Conservation (phyloP, 225 moss, liverwort and hornwort species). For the Marchantia paleacea region DNA sequence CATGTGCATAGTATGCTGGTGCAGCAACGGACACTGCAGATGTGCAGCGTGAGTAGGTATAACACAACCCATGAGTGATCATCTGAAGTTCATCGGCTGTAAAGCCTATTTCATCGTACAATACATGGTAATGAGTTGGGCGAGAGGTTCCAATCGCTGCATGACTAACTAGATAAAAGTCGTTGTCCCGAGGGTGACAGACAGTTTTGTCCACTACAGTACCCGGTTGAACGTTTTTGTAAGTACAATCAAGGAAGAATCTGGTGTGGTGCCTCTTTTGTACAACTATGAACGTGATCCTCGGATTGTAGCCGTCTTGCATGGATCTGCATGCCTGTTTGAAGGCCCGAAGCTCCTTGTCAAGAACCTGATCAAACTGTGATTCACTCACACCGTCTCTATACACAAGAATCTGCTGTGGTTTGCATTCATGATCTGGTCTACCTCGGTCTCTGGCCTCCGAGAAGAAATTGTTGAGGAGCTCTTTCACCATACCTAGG, state of each 20-base stretch:
- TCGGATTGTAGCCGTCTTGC: slow-evolving; percentile 59
- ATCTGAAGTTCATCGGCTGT: slow-evolving; percentile 69
- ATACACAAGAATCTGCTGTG: slow-evolving; percentile 73
- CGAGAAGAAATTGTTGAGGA: slow-evolving; percentile 55
- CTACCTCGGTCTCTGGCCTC: neutral
- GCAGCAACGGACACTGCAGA: slow-evolving; percentile 80
- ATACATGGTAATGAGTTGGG: slow-evolving; percentile 85
- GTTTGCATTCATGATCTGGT: slow-evolving; percentile 29
- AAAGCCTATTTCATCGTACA: slow-evolving; percentile 72
- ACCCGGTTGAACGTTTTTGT: slow-evolving; percentile 67
- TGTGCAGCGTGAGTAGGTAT: slow-evolving; percentile 84
- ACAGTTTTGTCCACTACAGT: slow-evolving; percentile 77
- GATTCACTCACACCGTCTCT: slow-evolving; percentile 77
- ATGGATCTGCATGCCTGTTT: slow-evolving; percentile 58
- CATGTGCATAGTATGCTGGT: slow-evolving; percentile 85
- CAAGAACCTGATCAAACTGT: slow-evolving; percentile 81
- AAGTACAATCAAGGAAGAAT: slow-evolving; percentile 51
- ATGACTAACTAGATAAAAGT: slow-evolving; percentile 81
- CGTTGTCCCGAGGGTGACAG: slow-evolving; percentile 71
- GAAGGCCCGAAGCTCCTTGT: slow-evolving; percentile 64
- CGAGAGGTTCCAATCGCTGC: slow-evolving; percentile 78
- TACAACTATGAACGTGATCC: slow-evolving; percentile 71
- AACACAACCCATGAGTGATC: slow-evolving; percentile 76
- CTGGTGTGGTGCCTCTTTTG: slow-evolving; percentile 93
- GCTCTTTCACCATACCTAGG: slow-evolving; percentile 84